Percentiles rank a stretch among this genome's conserved stretches.
Evolutionary conservation across 2,329 filamentous ascomycete genomes (phyloP).

Genomic region (Clathrospora elynae): DNA sequence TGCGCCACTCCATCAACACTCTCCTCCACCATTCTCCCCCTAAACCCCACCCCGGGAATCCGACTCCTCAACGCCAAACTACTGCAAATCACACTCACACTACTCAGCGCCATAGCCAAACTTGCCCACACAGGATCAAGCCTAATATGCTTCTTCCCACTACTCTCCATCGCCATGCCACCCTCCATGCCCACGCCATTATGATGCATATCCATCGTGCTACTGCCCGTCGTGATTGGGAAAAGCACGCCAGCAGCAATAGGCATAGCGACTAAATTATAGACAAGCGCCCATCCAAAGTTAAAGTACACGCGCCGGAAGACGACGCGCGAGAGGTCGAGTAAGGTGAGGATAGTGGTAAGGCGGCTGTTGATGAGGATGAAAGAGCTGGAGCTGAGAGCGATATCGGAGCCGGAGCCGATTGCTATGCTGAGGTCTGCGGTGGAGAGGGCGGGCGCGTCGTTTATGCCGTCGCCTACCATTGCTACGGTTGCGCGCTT

Average conservation of each 20-base stretch:
- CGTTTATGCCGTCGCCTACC: conserved; percentile 87
- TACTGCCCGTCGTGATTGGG: conserved; percentile 56
- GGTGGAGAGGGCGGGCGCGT: conserved; percentile 77
- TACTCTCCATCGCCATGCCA: conserved; percentile 46
- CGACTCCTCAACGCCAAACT: conserved; percentile 70
- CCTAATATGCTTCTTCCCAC: conserved; percentile 60
- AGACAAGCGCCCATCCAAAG: conserved; percentile 82
- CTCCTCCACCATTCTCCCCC: conserved; percentile 18
- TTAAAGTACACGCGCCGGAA: conserved; percentile 82
- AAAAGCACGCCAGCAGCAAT: conserved; percentile 82
- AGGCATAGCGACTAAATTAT: conserved; percentile 78
- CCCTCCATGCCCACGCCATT: conserved; percentile 39
- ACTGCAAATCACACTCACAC: conserved; percentile 84
- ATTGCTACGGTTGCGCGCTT: conserved; percentile 70
- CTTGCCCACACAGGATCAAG: conserved; percentile 85
- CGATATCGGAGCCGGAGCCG: conserved; percentile 80
- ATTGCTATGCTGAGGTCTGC: conserved; percentile 85
- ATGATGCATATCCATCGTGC: conserved; percentile 53
- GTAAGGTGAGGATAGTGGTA: conserved; percentile 70
- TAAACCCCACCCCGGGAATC: conserved; percentile 54
- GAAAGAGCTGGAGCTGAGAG: conserved; percentile 80
- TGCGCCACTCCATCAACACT: not conserved
- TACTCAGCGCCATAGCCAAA: conserved; percentile 90
- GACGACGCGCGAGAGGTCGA: conserved; percentile 71
- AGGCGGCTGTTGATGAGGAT: conserved; percentile 76